phyloP scores from a whole-genome alignment of 2,329 filamentous ascomycete genomes.

The Purpureocillium lavendulum region DNA sequence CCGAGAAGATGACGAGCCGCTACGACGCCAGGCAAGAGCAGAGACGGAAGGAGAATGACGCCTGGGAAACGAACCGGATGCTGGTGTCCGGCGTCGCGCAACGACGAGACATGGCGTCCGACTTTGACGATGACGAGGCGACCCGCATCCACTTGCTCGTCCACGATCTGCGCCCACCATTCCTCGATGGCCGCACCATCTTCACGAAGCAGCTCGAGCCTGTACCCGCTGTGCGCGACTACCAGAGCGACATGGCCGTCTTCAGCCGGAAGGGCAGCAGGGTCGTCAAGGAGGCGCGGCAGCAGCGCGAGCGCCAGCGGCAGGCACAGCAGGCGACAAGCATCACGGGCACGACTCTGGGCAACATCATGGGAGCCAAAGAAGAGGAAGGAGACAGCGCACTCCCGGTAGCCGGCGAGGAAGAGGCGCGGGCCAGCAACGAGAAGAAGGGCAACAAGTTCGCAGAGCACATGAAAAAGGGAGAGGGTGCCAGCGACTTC shows the following conservation, averaged over 20 bases:
- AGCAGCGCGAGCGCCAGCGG: conserved; percentile 86
- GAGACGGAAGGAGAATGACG: conserved; percentile 89
- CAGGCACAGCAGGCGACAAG: conserved; percentile 94
- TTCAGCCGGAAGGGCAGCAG: conserved; percentile 93
- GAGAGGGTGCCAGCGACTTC: conserved; percentile 79
- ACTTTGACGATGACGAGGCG: conserved; percentile 87
- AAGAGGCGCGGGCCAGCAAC: conserved; percentile 47
- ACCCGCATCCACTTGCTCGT: conserved; percentile 85
- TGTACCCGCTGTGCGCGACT: conserved; percentile 83
- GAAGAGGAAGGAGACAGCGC: conserved; percentile 91
- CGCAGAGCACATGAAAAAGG: conserved; percentile 80
- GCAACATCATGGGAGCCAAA: conserved; percentile 92
- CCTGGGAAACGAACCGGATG: conserved; percentile 99
- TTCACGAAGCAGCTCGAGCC: conserved; percentile 98
- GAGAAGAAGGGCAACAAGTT: conserved; percentile 59
- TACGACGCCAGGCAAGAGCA: conserved; percentile 65
- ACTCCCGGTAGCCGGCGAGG: conserved; percentile 64
- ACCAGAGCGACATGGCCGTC: conserved; percentile 97
- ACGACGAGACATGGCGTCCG: conserved; percentile 67
- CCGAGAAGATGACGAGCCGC: conserved; percentile 71
- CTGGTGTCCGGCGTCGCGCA: conserved; percentile 93
- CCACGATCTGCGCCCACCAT: conserved; percentile 89
- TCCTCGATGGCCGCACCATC: conserved; percentile 87
- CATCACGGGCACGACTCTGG: conserved; percentile 81
- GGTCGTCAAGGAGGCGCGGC: conserved; percentile 83